Percentiles rank a stretch among this genome's conserved stretches.
phyloP scores from a whole-genome alignment of 805 yeast genomes.

The Debaryomyces prosopidis region DNA sequence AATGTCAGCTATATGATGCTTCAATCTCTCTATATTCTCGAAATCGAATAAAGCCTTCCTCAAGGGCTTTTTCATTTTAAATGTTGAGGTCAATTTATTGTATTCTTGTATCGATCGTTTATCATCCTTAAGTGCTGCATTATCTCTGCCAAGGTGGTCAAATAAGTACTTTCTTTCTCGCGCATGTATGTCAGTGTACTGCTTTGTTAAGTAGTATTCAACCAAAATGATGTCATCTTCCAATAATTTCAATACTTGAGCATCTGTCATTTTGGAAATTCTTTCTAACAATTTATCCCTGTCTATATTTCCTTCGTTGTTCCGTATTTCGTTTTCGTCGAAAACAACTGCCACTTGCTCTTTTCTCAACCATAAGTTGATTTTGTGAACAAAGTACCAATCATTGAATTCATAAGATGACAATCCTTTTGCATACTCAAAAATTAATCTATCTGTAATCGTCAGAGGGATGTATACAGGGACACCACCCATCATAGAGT shows the following conservation, averaged over 20 bases:
- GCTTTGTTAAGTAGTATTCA: constrained; percentile 20
- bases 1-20: constrained; percentile 6
- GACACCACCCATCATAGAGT: constrained; percentile 54
- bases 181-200: constrained; percentile 19
- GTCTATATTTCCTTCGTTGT: constrained; percentile 10
- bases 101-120: constrained; percentile 10
- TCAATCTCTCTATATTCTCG: constrained; percentile 16
- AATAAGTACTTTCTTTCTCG: constrained; percentile 16
- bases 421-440: constrained; percentile 20
- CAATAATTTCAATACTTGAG: constrained; percentile 15
- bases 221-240: constrained; percentile 17
- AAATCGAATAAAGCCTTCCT: constrained; percentile 20
- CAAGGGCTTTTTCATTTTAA: constrained; percentile 19
- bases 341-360: constrained; percentile 11
- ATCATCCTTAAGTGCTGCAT: constrained; percentile 1
- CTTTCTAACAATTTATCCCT: constrained; percentile 5
- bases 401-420: constrained; percentile 14
- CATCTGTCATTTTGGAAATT: constrained; percentile 12
- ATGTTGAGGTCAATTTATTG: constrained; percentile 12
- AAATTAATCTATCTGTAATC: constrained; percentile 15
- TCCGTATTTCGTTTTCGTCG: constrained; percentile 7
- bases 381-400: constrained; percentile 15
- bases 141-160: constrained; percentile 17
- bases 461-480: constrained; percentile 20
- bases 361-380: constrained; percentile 17